Conservation (phyloP, 2,329 filamentous ascomycete genomes). For the Penicillium brevicompactum region DNA sequence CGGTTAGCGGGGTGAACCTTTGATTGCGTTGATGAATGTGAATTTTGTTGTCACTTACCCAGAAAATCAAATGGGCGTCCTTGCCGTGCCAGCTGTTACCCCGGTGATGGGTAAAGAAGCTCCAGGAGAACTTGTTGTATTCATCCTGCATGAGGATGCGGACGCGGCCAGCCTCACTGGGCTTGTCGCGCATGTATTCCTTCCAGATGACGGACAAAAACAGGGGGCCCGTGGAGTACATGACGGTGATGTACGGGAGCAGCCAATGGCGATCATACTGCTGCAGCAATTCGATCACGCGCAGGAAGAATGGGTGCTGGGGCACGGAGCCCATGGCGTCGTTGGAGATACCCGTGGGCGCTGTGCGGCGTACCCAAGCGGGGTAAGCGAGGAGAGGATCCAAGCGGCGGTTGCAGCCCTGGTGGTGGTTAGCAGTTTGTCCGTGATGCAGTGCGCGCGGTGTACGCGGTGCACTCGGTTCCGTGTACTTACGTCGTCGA, state of each 20-base stretch:
- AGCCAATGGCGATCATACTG: conserved; percentile 70
- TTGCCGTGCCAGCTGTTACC: conserved; percentile 68
- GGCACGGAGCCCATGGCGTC: conserved; percentile 76
- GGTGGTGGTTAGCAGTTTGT: conserved; percentile 12
- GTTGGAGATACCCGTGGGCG: conserved; percentile 78
- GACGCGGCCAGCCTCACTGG: conserved; percentile 55
- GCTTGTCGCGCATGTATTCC: conserved; percentile 62
- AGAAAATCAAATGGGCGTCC: conserved; percentile 67
- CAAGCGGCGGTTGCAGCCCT: conserved; percentile 69
- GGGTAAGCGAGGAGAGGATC: conserved; percentile 70
- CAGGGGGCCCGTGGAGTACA: conserved; percentile 75
- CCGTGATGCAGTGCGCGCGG: too few relatives aligned
- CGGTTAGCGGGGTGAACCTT: neutral
- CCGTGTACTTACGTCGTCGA: conserved; percentile 64
- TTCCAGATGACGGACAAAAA: conserved; percentile 77
- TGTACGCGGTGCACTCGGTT: too few relatives aligned
- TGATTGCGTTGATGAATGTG: neutral
- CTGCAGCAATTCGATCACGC: conserved; percentile 68
- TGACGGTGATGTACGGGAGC: conserved; percentile 74
- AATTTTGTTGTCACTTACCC: conserved; percentile 46
- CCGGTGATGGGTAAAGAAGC: conserved; percentile 69
- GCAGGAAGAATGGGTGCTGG: conserved; percentile 73
- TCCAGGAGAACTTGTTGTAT: conserved; percentile 69
- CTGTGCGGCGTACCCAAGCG: conserved; percentile 70
- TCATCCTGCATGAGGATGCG: conserved; percentile 70